Percentiles rank a stretch among this genome's conserved stretches.
Conservation (phyloP, 352 stramenopile species). For the Hyaloperonospora arabidopsidis region DNA sequence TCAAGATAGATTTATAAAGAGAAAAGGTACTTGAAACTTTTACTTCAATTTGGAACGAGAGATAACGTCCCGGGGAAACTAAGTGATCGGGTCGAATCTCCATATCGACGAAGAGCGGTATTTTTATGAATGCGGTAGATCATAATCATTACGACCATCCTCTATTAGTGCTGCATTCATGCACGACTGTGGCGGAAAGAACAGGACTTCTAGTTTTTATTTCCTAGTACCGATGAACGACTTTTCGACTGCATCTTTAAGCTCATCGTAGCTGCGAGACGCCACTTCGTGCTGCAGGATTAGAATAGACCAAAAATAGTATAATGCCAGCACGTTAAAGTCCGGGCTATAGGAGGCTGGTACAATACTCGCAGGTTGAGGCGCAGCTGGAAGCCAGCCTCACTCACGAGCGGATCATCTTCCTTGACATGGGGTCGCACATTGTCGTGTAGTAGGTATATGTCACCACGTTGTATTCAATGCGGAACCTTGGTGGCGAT, state of each 20-base stretch:
- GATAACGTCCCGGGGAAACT: too few relatives aligned
- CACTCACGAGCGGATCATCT: slow-evolving; percentile 5
- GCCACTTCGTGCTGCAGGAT: slow-evolving; percentile 7
- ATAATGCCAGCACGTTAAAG: slow-evolving; percentile 23
- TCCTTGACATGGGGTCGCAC: slow-evolving; percentile 9
- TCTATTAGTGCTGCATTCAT: not conserved
- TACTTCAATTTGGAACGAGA: too few relatives aligned
- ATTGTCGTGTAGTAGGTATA: slow-evolving; percentile 30
- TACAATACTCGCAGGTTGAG: slow-evolving; percentile 12
- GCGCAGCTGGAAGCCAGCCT: not conserved
- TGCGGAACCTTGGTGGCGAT: slow-evolving; percentile 7
- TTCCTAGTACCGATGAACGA: not conserved
- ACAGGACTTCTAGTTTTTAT: not conserved
- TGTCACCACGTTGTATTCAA: slow-evolving; percentile 11
- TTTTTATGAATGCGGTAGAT: not conserved
- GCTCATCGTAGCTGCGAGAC: not conserved
- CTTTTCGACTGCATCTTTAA: not conserved
- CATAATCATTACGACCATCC: not conserved
- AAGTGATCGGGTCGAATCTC: not conserved
- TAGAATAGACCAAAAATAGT: slow-evolving; percentile 20
- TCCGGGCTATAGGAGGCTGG: slow-evolving; percentile 22
- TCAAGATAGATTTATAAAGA: too few relatives aligned
- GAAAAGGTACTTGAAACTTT: too few relatives aligned
- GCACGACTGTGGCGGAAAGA: not conserved
- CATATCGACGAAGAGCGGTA: not conserved